phyloP scores from a whole-genome alignment of 2,329 filamentous ascomycete genomes.

The Zymoseptoria tritici region DNA sequence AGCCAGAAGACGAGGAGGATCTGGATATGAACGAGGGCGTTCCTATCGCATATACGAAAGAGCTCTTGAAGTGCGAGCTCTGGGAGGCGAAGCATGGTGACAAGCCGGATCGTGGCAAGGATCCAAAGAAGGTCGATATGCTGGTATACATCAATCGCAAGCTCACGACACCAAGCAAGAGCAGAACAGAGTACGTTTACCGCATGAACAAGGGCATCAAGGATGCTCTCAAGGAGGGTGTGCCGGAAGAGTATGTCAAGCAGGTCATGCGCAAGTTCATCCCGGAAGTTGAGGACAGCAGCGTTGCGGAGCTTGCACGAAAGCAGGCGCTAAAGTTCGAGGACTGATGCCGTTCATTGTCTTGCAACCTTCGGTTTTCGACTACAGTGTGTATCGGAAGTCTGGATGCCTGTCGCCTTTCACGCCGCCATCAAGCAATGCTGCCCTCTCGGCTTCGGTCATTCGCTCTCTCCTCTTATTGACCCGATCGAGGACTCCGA shows the following conservation, averaged over 20 bases:
- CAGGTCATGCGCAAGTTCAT: slow-evolving; percentile 48
- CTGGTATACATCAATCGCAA: slow-evolving; percentile 55
- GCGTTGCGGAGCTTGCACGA: slow-evolving; percentile 27
- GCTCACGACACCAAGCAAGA: slow-evolving; percentile 33
- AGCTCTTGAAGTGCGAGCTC: slow-evolving; percentile 39
- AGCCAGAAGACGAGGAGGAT: slow-evolving; percentile 41
- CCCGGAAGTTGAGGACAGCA: slow-evolving; percentile 25
- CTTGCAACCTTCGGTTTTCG: not conserved
- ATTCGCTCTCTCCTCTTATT: slow-evolving; percentile 4
- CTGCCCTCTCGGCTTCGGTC: slow-evolving; percentile 2
- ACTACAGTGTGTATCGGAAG: slow-evolving; percentile 4
- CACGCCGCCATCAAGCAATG: slow-evolving; percentile 2
- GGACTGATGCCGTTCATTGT: slow-evolving; percentile 5
- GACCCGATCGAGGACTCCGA: slow-evolving; percentile 2
- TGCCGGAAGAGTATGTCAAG: slow-evolving; percentile 51
- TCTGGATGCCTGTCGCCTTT: slow-evolving; percentile 8
- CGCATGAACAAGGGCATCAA: slow-evolving; percentile 57
- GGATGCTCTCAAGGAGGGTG: slow-evolving; percentile 49
- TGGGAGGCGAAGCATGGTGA: slow-evolving; percentile 27
- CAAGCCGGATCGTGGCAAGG: slow-evolving; percentile 20
- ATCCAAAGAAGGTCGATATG: slow-evolving; percentile 29
- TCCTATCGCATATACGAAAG: slow-evolving; percentile 53
- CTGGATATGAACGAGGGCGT: slow-evolving; percentile 58
- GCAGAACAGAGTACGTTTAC: slow-evolving; percentile 52
- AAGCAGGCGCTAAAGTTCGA: slow-evolving; percentile 31